phyloP scores from a whole-genome alignment of 2,329 filamentous ascomycete species.

The Cladophialophora carrionii region DNA sequence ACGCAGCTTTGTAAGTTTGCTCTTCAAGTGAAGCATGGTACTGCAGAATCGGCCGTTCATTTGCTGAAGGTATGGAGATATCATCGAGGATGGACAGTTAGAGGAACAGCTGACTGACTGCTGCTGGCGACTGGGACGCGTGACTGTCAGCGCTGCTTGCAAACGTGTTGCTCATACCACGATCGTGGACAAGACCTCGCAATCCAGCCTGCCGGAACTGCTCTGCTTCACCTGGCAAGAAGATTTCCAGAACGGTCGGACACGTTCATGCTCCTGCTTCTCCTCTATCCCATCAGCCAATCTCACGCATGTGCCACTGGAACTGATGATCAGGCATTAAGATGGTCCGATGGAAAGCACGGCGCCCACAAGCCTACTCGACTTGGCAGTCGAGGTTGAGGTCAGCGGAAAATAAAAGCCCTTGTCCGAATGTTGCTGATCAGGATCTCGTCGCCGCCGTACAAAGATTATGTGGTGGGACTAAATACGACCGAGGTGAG shows the following conservation, averaged over 20 bases:
- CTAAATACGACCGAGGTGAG: too few relatives aligned
- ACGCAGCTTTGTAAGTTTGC: not conserved
- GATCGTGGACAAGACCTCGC: not conserved
- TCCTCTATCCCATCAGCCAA: not conserved
- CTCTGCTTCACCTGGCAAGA: not conserved
- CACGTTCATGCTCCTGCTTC: not conserved
- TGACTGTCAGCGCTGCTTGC: not conserved
- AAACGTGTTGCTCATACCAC: not conserved
- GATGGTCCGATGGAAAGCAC: not conserved
- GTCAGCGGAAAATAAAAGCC: too few relatives aligned
- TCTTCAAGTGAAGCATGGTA: not conserved
- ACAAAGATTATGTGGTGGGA: not conserved
- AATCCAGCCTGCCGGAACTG: not conserved
- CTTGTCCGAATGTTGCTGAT: not conserved
- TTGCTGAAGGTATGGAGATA: not conserved
- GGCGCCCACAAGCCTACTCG: not conserved
- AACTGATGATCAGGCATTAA: not conserved
- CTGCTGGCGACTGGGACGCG: not conserved
- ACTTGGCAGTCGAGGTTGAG: too few relatives aligned
- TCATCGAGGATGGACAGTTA: not conserved
- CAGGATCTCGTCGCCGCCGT: not conserved
- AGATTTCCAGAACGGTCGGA: not conserved
- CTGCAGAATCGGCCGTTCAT: not conserved
- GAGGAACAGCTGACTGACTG: not conserved
- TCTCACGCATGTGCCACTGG: not conserved